Conservation (phyloP, 2,329 filamentous ascomycete species). For the Cladosporium sp. region DNA sequence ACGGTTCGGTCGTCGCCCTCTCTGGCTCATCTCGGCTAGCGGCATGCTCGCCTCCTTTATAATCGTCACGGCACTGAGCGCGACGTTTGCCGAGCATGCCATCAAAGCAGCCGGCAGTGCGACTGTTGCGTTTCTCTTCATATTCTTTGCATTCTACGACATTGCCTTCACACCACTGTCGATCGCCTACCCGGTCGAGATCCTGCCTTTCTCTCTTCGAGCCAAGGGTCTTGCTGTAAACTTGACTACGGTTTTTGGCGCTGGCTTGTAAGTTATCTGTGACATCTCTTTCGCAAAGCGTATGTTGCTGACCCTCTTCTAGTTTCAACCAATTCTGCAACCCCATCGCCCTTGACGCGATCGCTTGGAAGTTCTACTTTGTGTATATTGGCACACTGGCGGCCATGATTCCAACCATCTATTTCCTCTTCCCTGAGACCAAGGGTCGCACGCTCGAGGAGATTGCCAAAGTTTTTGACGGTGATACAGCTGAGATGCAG, state of each 20-base stretch:
- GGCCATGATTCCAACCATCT: constrained; percentile 21
- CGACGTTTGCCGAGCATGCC: constrained; percentile 31
- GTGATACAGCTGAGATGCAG: constrained; percentile 10
- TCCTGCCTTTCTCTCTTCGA: constrained; percentile 31
- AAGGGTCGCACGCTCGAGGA: constrained; percentile 35
- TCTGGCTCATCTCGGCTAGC: constrained; percentile 40
- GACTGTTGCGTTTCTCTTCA: constrained; percentile 41
- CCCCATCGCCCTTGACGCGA: constrained; percentile 36
- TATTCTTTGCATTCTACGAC: constrained; percentile 41
- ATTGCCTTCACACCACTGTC: constrained; percentile 35
- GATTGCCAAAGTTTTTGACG: constrained; percentile 42
- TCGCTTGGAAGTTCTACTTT: constrained; percentile 43
- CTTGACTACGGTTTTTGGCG: constrained; percentile 12
- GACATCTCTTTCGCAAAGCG: not conserved
- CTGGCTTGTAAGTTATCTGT: constrained; percentile 1
- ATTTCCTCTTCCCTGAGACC: constrained; percentile 22
- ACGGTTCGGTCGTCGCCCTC: constrained; percentile 38
- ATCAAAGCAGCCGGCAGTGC: constrained; percentile 32
- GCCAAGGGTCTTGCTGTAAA: constrained; percentile 24
- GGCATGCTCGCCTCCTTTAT: constrained; percentile 45
- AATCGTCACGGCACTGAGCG: constrained; percentile 40
- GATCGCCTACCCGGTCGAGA: constrained; percentile 33
- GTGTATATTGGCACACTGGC: constrained; percentile 36
- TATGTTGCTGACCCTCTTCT: not conserved
- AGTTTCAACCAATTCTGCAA: constrained; percentile 39